Base-by-base conservation (phyloP, 352 stramenopile species). In the Pythium volutum region DNA sequence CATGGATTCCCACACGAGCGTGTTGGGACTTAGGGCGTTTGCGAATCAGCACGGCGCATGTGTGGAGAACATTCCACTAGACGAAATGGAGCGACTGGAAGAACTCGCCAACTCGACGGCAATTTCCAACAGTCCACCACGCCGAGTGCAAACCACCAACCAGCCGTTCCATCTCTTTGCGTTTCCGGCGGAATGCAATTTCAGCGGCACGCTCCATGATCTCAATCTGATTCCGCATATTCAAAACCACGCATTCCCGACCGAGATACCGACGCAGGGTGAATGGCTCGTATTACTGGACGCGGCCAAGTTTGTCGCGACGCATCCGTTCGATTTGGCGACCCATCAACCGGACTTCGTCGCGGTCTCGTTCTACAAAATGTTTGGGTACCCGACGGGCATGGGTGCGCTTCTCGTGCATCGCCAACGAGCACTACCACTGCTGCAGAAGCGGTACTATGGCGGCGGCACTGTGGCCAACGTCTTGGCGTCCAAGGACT, bases 351-450 rank as follows among this genome's bases (percentile, higher is more conserved):
- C 81, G 0, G 84, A 93, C 59, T 91, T 93, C 33, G 76, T 91
- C 0, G 71, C 74, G 29, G 41, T 91, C 27, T 91, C 80, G n/a
- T 93, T 93, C 46, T 93, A 93, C 75, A 93, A 91, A 53, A 69
- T 93, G 43, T 89, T 91, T 49, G 84, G 84, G 8, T 91, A 87
- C 43, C 84, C 84, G 0, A 89, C 81, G 0, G 84, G 84, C 0
- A 53, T 89, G 22, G 84, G 84, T 3, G 81, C 79, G 1, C 50
- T 93, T n/a, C 29, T 93, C 1, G 71, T 88, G 12, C 47, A 56
- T 25, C 48, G 51, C 5, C 64, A 74, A 25, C 84, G 75, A 52
- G 70, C 68, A 0, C 20, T 87, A 18, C 62, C 59, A 6, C 55
- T 69, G 20, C 69, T 93, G 10, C 64, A 67, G 39, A 88, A 88